phyloP scores from a whole-genome alignment of 805 yeast genomes.

The Saccharomycopsis synnaedendra region DNA sequence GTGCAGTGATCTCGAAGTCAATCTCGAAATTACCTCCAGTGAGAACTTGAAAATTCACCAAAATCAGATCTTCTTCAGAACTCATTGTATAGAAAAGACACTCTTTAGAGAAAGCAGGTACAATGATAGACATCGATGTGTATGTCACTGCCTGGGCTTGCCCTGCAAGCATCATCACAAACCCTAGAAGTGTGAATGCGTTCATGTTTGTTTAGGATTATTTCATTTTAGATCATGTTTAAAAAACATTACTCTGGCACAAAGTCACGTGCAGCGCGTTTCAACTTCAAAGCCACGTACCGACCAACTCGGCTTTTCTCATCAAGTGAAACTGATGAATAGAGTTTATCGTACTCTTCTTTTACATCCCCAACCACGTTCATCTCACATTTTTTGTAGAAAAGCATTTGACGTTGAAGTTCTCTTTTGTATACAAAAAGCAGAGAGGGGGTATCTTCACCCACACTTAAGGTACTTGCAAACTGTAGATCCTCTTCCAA shows the following conservation, averaged over 20 bases:
- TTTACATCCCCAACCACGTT: slow-evolving; percentile 20
- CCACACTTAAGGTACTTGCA: neutral
- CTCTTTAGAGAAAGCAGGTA: slow-evolving; percentile 33
- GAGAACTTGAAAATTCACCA: slow-evolving; percentile 29
- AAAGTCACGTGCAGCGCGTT: too few relatives aligned
- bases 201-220: too few relatives aligned
- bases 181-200: too few relatives aligned
- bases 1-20: slow-evolving; percentile 49
- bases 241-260: too few relatives aligned
- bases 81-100: slow-evolving; percentile 29
- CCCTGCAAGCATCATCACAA: neutral
- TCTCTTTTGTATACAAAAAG: slow-evolving; percentile 27
- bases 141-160: slow-evolving; percentile 18
- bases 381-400: slow-evolving; percentile 52
- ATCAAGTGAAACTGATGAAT: neutral
- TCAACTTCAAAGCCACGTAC: neutral
- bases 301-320: neutral
- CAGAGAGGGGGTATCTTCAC: neutral
- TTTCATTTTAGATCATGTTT: too few relatives aligned
- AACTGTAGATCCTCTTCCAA: neutral
- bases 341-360: neutral
- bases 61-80: slow-evolving; percentile 25
- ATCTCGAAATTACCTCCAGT: slow-evolving; percentile 61
- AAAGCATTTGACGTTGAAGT: slow-evolving; percentile 43
- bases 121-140: slow-evolving; percentile 25